These are phyloP conservation scores for Lyophyllum atratum DNA, from an alignment of 768 basidiomycete genomes.

Conservation along the genomic window DNA sequence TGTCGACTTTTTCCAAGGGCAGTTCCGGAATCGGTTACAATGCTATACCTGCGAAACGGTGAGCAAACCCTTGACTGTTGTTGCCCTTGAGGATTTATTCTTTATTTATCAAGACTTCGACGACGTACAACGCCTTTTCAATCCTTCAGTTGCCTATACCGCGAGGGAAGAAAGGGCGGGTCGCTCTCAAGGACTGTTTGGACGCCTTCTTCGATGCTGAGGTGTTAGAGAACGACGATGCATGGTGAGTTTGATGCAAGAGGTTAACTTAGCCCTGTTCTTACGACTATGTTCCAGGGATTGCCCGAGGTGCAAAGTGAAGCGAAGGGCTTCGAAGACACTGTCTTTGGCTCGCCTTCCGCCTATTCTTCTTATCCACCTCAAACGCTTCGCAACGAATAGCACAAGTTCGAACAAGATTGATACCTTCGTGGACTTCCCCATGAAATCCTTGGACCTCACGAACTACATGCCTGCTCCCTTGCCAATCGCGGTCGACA, in stretches of 20 bases:
- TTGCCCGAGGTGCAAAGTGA: constrained; percentile 90
- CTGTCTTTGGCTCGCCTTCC: constrained; percentile 91
- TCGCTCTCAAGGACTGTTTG: constrained; percentile 78
- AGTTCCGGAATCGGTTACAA: constrained; percentile 87
- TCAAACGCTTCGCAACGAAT: constrained; percentile 90
- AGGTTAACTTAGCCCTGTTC: not conserved
- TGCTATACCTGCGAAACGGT: constrained; percentile 92
- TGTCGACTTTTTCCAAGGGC: constrained; percentile 97
- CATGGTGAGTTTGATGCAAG: constrained; percentile 63
- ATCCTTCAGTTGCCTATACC: constrained; percentile 92
- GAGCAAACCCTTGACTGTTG: constrained; percentile 16
- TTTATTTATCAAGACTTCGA: constrained; percentile 71
- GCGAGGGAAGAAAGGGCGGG: constrained; percentile 55
- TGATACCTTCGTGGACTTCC: constrained; percentile 93
- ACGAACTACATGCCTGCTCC: constrained; percentile 87
- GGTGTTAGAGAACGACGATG: constrained; percentile 88
- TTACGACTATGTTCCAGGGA: constrained; percentile 57
- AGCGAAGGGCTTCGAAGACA: constrained; percentile 83
- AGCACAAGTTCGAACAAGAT: constrained; percentile 90
- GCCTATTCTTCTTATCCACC: constrained; percentile 87
- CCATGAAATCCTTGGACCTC: constrained; percentile 59
- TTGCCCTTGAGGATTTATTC: not conserved
- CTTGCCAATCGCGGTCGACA: constrained; percentile 63
- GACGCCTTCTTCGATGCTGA: constrained; percentile 91
- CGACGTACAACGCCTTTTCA: constrained; percentile 96